A percentile compares a stretch with the other conserved stretches of the same genome.
phyloP scores from a whole-genome alignment of 192 early-diverging fungal genomes.

The Diversispora eburnea region DNA sequence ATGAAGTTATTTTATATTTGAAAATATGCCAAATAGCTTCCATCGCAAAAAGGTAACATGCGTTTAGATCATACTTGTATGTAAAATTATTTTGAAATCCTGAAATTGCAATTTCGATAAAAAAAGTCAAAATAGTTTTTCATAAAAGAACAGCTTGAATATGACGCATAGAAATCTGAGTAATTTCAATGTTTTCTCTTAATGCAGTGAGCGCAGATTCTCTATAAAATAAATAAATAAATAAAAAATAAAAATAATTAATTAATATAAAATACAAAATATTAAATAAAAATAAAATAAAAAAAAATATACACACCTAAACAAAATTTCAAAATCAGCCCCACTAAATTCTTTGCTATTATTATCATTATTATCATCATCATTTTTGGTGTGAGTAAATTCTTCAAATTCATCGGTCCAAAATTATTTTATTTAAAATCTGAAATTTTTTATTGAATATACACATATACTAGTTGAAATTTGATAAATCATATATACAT shows the following conservation, averaged over 20 bases:
- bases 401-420: constrained; percentile 31
- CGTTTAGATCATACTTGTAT: no score
- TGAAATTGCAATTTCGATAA: no score
- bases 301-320: constrained; percentile 38
- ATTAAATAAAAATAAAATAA: background rate
- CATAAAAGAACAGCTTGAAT: constrained; percentile 26
- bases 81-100: no score
- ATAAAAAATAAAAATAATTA: constrained; percentile 3
- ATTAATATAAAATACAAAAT: background rate
- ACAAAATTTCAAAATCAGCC: constrained; percentile 69
- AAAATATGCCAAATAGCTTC: no score
- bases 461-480: no score
- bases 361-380: background rate
- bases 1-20: no score
- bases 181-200: constrained; percentile 29
- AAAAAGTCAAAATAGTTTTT: no score
- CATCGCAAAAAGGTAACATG: no score
- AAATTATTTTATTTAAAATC: no score
- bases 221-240: background rate
- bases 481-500: no score
- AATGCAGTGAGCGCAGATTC: constrained; percentile 36
- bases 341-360: constrained; percentile 68
- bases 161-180: constrained; percentile 20
- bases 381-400: no score
- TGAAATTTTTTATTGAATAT: no score